Evolutionary conservation across 495 filamentous ascomycete genomes (phyloP), one percentile per base, ranked within the genome.

Genomic region (Penicillium longicatenatum): DNA sequence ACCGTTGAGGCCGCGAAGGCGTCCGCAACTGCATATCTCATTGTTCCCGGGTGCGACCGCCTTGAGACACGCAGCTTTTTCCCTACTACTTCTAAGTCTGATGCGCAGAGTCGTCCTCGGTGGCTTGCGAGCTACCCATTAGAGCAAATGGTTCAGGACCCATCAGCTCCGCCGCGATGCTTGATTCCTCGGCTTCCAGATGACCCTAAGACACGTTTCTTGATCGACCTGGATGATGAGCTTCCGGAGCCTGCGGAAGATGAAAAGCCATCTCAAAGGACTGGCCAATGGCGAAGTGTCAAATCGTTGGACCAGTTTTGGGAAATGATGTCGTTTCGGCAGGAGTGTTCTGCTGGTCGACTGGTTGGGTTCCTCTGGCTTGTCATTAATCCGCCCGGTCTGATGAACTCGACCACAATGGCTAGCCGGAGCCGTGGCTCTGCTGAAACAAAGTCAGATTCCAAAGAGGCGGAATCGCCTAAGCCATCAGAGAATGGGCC

Each of bases 241-340:
- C 76, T 89, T 19, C 77, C 85, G 0, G 81, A 78, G 26, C 21
- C 45, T 16, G 50, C 39, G 1, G 65, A 73, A 6, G 60, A 68
- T 19, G 57, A 63, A 9, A 53, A 62, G n/a, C 65, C 73, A 19
- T 76, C 77, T 35, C 64, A 74, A 50, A 62, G 55, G 37, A 46
- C 80, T 14, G 91, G 89, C 0, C 75, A 83, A 50, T 99, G 94
- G 94, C 87, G 83, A 62, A 92, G 87, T 61, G 87, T 97, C 17
- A 84, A 77, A 61, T 88, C 87, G 0, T 70, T 98, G 30, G 91
- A 93, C 30, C 87, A 93, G 61, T 99, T 99, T 71, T 99, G 94
- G 94, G 94, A 99, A 54, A 87, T 94, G 84, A 98, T 99, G 94
- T 88, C 92, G 14, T 97, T 91, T 66, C 80, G 94, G 29, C 94